Conservation (phyloP, 345 rosid species). For the Psidium guajava region DNA sequence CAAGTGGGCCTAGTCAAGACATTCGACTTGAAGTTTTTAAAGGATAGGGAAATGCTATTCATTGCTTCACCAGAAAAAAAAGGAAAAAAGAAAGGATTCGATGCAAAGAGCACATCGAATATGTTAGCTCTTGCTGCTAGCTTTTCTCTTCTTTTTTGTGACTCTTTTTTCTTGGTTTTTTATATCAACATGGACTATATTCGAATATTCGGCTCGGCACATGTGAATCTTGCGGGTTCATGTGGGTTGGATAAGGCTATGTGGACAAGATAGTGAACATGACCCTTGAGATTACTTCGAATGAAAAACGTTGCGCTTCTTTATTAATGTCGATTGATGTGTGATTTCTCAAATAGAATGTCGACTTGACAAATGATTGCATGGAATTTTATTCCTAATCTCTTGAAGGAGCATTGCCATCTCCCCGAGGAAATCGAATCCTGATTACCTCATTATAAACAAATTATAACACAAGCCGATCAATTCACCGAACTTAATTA, state of each 20-base stretch:
- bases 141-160: neutral
- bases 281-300: neutral
- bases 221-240: too few species aligned
- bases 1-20: neutral
- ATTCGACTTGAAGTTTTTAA: neutral
- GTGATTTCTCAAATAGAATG: neutral
- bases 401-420: too few species aligned
- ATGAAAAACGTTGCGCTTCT: neutral
- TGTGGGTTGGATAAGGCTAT: neutral
- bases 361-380: neutral
- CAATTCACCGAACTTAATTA: too few species aligned
- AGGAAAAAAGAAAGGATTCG: neutral
- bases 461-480: too few species aligned
- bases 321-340: neutral
- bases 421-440: too few species aligned
- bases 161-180: neutral
- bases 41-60: neutral
- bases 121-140: neutral
- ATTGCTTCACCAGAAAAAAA: neutral
- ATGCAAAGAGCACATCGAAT: neutral
- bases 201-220: neutral
- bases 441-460: too few species aligned
- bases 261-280: accelerated
- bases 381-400: too few species aligned
- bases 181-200: neutral